Evolutionary conservation across 768 basidiomycete species (phyloP).

Genomic region (Imleria badia): DNA sequence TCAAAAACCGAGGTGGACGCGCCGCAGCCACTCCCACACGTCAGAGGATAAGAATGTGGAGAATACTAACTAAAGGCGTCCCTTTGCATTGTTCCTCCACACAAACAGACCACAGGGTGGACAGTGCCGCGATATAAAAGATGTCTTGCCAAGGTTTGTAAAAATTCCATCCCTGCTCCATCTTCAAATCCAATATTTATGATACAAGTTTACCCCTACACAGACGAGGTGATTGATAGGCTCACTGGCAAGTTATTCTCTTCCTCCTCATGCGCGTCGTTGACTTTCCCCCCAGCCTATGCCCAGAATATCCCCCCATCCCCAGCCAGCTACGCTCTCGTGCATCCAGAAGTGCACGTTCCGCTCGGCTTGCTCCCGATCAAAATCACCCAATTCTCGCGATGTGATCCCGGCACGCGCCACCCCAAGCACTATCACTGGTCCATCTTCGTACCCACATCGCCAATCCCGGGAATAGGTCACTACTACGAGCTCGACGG

Average conservation of each 20-base stretch:
- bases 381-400: background rate
- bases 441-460: slow-evolving; percentile 14
- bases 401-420: background rate
- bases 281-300: background rate
- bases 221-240: background rate
- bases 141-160: no score
- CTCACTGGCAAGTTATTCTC: background rate
- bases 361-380: slow-evolving; percentile 4
- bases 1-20: no score
- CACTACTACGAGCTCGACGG: slow-evolving; percentile 9
- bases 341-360: slow-evolving; percentile 2
- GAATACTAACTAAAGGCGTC: no score
- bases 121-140: no score
- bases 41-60: no score
- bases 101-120: no score
- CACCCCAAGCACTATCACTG: background rate
- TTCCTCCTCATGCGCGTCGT: background rate
- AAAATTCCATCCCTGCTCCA: no score
- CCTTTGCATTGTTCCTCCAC: no score
- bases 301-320: background rate
- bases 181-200: background rate
- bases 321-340: background rate
- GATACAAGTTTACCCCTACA: slow-evolving; percentile 5
- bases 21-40: no score
- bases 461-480: background rate